Conservation (phyloP, 805 yeast genomes). For the Kodamaea restingae region DNA sequence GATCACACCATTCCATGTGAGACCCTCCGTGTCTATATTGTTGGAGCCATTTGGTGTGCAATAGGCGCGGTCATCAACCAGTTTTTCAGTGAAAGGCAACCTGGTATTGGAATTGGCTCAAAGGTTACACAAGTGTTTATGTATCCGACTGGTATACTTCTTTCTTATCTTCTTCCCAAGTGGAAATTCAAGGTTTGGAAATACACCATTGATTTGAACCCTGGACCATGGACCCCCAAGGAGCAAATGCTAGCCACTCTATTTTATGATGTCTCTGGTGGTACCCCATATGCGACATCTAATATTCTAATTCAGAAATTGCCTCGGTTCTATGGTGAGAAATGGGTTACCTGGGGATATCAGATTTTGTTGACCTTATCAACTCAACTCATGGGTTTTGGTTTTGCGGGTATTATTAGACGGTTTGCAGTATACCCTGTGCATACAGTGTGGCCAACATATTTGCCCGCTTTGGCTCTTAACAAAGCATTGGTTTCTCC, state of each 20-base stretch:
- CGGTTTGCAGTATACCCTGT: conserved; percentile 46
- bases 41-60: conserved; percentile 50
- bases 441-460: conserved; percentile 50
- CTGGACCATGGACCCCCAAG: conserved; percentile 62
- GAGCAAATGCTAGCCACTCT: conserved; percentile 64
- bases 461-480: conserved; percentile 25
- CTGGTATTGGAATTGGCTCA: conserved; percentile 41
- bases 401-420: conserved; percentile 27
- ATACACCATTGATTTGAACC: conserved; percentile 43
- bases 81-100: conserved; percentile 52
- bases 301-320: conserved; percentile 13
- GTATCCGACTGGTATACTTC: conserved; percentile 42
- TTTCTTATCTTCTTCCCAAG: conserved; percentile 34
- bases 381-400: conserved; percentile 27
- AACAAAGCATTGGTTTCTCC: conserved; percentile 23
- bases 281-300: conserved; percentile 18
- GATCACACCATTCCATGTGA: conserved; percentile 47
- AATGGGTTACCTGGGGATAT: conserved; percentile 29
- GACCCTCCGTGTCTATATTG: conserved; percentile 51
- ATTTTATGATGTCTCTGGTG: conserved; percentile 32
- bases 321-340: conserved; percentile 17
- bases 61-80: conserved; percentile 53
- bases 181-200: conserved; percentile 25
- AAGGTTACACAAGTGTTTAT: conserved; percentile 45
- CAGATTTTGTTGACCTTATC: conserved; percentile 21